phyloP scores from a whole-genome alignment of 2,329 filamentous ascomycete genomes.

The Beauveria caledonica region DNA sequence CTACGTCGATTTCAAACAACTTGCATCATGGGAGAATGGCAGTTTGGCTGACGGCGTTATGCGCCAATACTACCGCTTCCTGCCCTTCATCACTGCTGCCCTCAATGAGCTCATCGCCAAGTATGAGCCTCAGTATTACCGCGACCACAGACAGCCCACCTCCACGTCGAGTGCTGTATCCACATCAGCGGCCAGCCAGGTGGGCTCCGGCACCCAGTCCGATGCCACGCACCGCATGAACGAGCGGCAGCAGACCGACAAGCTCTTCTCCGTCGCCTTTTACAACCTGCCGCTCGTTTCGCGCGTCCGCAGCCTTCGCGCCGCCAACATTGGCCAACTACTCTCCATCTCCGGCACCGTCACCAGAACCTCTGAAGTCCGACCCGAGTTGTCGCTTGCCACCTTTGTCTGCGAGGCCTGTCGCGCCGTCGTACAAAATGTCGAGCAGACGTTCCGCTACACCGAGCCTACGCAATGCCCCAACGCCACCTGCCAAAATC shows the following conservation, averaged over 20 bases:
- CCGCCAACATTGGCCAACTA: slow-evolving; percentile 83
- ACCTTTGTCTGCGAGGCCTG: slow-evolving; percentile 91
- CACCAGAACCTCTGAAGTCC: slow-evolving; percentile 91
- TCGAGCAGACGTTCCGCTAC: slow-evolving; percentile 96
- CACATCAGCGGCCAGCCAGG: slow-evolving; percentile 56
- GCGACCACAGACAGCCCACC: slow-evolving; percentile 79
- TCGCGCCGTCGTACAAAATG: slow-evolving; percentile 74
- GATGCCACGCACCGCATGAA: slow-evolving; percentile 68
- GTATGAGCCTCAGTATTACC: slow-evolving; percentile 89
- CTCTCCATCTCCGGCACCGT: slow-evolving; percentile 95
- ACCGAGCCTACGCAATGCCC: slow-evolving; percentile 95
- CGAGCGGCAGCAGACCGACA: slow-evolving; percentile 95
- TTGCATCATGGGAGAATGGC: slow-evolving; percentile 68
- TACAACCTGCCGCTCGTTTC: slow-evolving; percentile 89
- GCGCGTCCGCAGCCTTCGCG: slow-evolving; percentile 75
- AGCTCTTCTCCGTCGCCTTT: slow-evolving; percentile 86
- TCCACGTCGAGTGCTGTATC: slow-evolving; percentile 60
- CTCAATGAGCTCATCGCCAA: slow-evolving; percentile 91
- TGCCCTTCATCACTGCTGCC: slow-evolving; percentile 81
- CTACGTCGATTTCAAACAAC: slow-evolving; percentile 80
- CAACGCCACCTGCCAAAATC: slow-evolving; percentile 78
- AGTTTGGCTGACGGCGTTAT: slow-evolving; percentile 79
- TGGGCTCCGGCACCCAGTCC: slow-evolving; percentile 53
- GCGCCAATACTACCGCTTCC: slow-evolving; percentile 87
- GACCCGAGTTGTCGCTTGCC: slow-evolving; percentile 83